Percentiles rank a stretch among this genome's conserved stretches.
Conservation (phyloP, 1,284 basidiomycete species). For the Cryptococcus maquisensis region DNA sequence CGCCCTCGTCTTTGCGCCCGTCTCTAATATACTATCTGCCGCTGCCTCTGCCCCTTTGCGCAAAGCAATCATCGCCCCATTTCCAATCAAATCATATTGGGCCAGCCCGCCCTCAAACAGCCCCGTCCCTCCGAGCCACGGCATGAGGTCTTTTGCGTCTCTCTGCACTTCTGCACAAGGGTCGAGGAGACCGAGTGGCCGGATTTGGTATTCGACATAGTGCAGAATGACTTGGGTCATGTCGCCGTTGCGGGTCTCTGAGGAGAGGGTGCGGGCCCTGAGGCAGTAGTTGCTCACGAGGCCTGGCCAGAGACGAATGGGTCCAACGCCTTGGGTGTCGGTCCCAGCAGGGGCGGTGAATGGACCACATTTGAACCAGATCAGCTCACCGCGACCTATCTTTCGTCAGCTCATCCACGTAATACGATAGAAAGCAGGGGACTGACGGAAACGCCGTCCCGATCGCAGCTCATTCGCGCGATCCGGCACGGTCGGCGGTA, state of each 20-base stretch:
- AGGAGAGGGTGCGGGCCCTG: constrained; percentile 5
- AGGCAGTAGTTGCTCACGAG: constrained; percentile 11
- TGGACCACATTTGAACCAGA: constrained; percentile 33
- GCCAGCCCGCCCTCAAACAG: constrained; percentile 24
- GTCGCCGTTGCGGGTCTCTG: not conserved
- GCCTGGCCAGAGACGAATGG: constrained; percentile 43
- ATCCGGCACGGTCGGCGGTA: constrained; percentile 15
- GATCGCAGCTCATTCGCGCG: constrained; percentile 16
- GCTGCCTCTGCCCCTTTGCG: constrained; percentile 23
- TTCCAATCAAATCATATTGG: constrained; percentile 28
- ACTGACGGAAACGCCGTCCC: constrained; percentile 16
- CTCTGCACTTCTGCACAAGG: constrained; percentile 18
- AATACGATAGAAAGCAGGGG: not conserved
- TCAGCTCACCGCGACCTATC: constrained; percentile 37
- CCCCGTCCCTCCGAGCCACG: constrained; percentile 28
- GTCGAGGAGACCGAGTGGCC: constrained; percentile 38
- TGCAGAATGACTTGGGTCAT: constrained; percentile 3
- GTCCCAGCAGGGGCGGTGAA: constrained; percentile 18
- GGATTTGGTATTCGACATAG: constrained; percentile 27
- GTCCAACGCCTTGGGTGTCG: constrained; percentile 6
- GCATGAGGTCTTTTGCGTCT: constrained; percentile 26
- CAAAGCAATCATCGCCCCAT: constrained; percentile 25
- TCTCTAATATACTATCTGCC: constrained; percentile 11
- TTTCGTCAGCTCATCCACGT: not conserved
- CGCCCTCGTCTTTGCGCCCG: not conserved